These are phyloP conservation scores for Penicillium digitatum DNA, from an alignment of 2,329 filamentous ascomycete genomes.

Conservation along the genomic window DNA sequence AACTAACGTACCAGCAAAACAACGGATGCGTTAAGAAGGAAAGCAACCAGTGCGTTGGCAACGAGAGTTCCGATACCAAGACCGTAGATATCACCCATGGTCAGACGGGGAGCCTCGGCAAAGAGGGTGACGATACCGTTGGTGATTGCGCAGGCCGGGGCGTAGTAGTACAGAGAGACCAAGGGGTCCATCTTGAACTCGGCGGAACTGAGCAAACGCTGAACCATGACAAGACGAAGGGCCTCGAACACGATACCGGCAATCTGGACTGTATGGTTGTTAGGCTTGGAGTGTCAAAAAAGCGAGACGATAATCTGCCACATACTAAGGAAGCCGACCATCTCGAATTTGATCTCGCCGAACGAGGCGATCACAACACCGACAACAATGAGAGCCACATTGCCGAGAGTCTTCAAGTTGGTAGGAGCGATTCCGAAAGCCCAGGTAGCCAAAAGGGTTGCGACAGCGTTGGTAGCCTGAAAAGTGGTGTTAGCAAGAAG, in stretches of 20 bases:
- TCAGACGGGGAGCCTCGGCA: constrained; percentile 61
- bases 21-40: constrained; percentile 73
- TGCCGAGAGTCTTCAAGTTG: constrained; percentile 79
- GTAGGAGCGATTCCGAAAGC: constrained; percentile 74
- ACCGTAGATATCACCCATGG: constrained; percentile 67
- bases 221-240: constrained; percentile 74
- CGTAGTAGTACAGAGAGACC: constrained; percentile 84
- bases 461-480: constrained; percentile 87
- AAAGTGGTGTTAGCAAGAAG: not conserved
- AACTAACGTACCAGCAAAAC: constrained; percentile 56
- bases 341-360: constrained; percentile 84
- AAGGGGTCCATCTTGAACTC: constrained; percentile 83
- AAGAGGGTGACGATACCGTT: constrained; percentile 65
- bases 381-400: constrained; percentile 88
- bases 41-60: constrained; percentile 69
- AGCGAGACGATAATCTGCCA: not conserved
- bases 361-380: constrained; percentile 91
- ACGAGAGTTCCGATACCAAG: constrained; percentile 63
- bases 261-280: constrained; percentile 50
- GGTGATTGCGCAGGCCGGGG: constrained; percentile 73
- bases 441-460: constrained; percentile 85
- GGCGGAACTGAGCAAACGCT: constrained; percentile 68
- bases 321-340: constrained; percentile 54
- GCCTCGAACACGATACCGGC: constrained; percentile 74
- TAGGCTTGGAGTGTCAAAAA: not conserved